Conservation (phyloP, 2,329 filamentous ascomycete species). For the Cordyceps sp. region DNA sequence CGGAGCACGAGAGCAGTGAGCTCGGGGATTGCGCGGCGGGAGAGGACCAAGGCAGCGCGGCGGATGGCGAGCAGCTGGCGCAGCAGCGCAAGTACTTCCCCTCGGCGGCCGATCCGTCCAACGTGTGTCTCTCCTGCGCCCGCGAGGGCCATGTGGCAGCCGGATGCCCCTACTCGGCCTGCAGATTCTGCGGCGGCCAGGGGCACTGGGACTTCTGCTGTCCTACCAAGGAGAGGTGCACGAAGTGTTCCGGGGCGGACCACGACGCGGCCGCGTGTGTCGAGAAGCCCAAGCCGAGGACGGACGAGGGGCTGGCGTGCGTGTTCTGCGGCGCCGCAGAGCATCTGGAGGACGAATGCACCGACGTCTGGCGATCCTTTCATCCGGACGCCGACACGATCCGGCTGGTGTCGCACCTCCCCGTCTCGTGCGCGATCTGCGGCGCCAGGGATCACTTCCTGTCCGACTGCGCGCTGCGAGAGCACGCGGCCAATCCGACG, state of each 20-base stretch:
- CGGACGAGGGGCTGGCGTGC: conserved; percentile 39
- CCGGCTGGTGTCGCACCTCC: conserved; percentile 31
- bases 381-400: conserved; percentile 20
- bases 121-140: conserved; percentile 36
- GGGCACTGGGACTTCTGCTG: conserved; percentile 34
- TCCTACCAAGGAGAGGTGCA: conserved; percentile 30
- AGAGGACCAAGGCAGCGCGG: conserved; percentile 1
- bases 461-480: conserved; percentile 29
- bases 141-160: conserved; percentile 25
- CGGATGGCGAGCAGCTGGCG: conserved; percentile 15
- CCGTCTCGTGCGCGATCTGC: conserved; percentile 38
- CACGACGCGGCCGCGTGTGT: conserved; percentile 34
- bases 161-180: conserved; percentile 27
- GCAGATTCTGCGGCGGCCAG: conserved; percentile 27
- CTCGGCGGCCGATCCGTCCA: conserved; percentile 21
- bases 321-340: conserved; percentile 37
- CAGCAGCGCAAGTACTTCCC: conserved; percentile 35
- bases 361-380: conserved; percentile 43
- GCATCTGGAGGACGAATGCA: conserved; percentile 45
- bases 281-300: conserved; percentile 35
- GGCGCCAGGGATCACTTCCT: conserved; percentile 38
- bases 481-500: conserved; percentile 19
- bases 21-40: background rate
- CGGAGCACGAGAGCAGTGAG: background rate
- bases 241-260: conserved; percentile 45